phyloP scores from a whole-genome alignment of 2,329 filamentous ascomycete species.

The Helminthosporium solani region DNA sequence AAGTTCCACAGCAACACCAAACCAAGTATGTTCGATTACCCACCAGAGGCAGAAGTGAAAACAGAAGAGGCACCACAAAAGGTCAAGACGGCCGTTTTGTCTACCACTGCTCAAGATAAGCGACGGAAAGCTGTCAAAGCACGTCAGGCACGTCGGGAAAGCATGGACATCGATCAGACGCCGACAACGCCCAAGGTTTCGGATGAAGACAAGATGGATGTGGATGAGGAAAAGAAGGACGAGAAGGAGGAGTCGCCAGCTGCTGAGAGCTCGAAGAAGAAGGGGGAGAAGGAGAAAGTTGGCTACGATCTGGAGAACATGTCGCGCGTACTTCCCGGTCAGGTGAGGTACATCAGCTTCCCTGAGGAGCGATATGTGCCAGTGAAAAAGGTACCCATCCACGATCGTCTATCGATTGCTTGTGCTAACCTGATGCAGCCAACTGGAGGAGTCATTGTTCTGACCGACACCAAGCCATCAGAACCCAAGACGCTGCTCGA shows the following conservation, averaged over 20 bases:
- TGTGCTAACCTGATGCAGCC: slow-evolving; percentile 57
- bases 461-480: slow-evolving; percentile 77
- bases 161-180: slow-evolving; percentile 89
- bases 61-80: slow-evolving; percentile 88
- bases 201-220: slow-evolving; percentile 83
- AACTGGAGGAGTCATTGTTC: slow-evolving; percentile 89
- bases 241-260: slow-evolving; percentile 55
- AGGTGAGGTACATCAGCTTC: slow-evolving; percentile 96
- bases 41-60: slow-evolving; percentile 94
- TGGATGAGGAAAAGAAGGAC: slow-evolving; percentile 52
- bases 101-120: slow-evolving; percentile 95
- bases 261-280: slow-evolving; percentile 73
- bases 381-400: slow-evolving; percentile 72
- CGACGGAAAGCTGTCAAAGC: slow-evolving; percentile 93
- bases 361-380: slow-evolving; percentile 87
- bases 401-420: background rate
- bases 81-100: slow-evolving; percentile 92
- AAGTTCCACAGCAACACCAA: slow-evolving; percentile 94
- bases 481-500: slow-evolving; percentile 81
- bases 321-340: slow-evolving; percentile 86
- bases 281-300: slow-evolving; percentile 91
- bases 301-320: slow-evolving; percentile 97
- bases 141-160: slow-evolving; percentile 82
- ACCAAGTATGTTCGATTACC: slow-evolving; percentile 96
- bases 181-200: slow-evolving; percentile 71